A percentile compares a stretch with the other conserved stretches of the same genome.
Evolutionary conservation across 1,139 yeast genomes (phyloP).

Genomic region (Yamadazyma membranifaciens): DNA sequence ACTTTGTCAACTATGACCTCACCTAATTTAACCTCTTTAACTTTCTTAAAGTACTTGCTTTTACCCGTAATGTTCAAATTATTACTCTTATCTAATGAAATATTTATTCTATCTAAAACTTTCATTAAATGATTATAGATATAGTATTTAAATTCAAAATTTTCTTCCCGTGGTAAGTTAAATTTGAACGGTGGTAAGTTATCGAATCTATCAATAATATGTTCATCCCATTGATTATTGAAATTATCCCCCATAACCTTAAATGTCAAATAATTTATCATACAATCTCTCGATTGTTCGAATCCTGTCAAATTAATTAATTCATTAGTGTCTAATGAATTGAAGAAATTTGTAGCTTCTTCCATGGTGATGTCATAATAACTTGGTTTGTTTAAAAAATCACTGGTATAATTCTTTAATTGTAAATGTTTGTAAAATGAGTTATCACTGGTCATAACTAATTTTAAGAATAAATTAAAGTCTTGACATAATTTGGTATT

Average conservation of each 20-base stretch:
- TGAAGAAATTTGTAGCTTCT: slow-evolving; percentile 8
- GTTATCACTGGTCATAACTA: background rate
- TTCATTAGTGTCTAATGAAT: slow-evolving; percentile 1
- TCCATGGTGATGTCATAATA: slow-evolving; percentile 1
- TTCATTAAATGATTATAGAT: slow-evolving; percentile 16
- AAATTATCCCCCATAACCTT: background rate
- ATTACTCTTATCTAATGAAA: slow-evolving; percentile 15
- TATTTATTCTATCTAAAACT: slow-evolving; percentile 22
- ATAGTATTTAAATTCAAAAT: slow-evolving; percentile 2
- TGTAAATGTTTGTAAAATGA: background rate
- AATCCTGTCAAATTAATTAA: slow-evolving; percentile 3
- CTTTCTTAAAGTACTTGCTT: slow-evolving; percentile 29
- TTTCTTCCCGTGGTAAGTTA: slow-evolving; percentile 2
- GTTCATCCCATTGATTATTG: slow-evolving; percentile 3
- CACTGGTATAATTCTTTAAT: background rate
- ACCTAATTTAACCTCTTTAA: slow-evolving; percentile 1
- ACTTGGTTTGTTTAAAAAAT: slow-evolving; percentile 3
- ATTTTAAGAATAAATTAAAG: background rate
- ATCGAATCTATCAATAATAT: slow-evolving; percentile 8
- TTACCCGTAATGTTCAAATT: slow-evolving; percentile 23
- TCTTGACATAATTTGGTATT: slow-evolving; percentile 3
- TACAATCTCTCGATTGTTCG: background rate
- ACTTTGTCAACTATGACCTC: slow-evolving; percentile 1
- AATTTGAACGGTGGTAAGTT: slow-evolving; percentile 2
- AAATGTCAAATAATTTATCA: slow-evolving; percentile 3